A percentile compares a stretch with the other conserved stretches of the same genome.
Evolutionary conservation across 2,329 filamentous ascomycete genomes (phyloP).

Genomic region (Fusarium burgessii): DNA sequence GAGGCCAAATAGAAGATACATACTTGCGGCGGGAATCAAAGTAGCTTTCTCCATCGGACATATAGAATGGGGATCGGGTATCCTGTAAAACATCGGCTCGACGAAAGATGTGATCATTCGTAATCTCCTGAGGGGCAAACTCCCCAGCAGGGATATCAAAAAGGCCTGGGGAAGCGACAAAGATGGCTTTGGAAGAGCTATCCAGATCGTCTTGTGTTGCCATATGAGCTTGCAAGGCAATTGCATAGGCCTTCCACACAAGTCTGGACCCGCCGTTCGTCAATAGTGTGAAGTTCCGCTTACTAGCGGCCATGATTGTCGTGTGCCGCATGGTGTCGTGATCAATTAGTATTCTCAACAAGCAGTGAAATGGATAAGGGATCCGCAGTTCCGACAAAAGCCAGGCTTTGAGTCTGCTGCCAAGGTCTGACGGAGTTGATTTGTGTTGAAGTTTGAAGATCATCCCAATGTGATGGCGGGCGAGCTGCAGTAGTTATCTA

Average conservation of each 20-base stretch:
- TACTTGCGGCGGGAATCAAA: not conserved
- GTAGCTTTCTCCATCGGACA: not conserved
- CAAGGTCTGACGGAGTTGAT: rapidly evolving
- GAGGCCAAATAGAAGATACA: rapidly evolving
- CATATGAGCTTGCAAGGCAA: not conserved
- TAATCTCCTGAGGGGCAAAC: not conserved
- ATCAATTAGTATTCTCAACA: too few relatives aligned
- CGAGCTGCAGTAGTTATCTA: not conserved
- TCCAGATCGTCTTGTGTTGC: not conserved
- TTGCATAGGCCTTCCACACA: not conserved
- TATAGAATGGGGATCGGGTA: not conserved
- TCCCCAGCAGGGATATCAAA: not conserved
- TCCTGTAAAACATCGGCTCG: not conserved
- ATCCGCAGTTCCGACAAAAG: too few relatives aligned
- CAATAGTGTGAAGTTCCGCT: not conserved
- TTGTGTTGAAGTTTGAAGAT: too few relatives aligned
- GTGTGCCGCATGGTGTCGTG: not conserved
- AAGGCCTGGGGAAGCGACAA: not conserved
- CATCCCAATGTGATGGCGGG: rapidly evolving
- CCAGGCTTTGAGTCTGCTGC: rapidly evolving
- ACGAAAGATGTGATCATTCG: not conserved
- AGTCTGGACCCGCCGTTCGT: not conserved
- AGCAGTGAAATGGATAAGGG: too few relatives aligned
- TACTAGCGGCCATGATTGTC: not conserved
- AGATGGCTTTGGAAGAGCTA: not conserved